Evolutionary conservation across 2,329 filamentous ascomycete species (phyloP).

Genomic region (Colletotrichum liriopes): DNA sequence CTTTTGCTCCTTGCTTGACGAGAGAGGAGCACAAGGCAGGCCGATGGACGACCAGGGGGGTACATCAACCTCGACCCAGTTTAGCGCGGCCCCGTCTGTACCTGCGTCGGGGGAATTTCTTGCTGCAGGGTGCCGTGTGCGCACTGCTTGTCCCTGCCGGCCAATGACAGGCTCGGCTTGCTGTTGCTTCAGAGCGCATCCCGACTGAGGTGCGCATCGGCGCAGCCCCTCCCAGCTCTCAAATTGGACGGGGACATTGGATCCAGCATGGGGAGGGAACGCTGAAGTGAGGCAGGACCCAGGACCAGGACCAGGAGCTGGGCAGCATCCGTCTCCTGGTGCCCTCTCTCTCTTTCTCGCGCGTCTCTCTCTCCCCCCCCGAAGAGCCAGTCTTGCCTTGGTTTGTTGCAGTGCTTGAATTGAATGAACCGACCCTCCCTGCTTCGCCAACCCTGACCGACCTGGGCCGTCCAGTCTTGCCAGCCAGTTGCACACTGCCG

Average conservation of each 20-base stretch:
- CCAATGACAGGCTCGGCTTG: slow-evolving; percentile 22
- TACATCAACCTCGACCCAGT: slow-evolving; percentile 26
- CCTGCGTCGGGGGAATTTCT: slow-evolving; percentile 40
- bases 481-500: background rate
- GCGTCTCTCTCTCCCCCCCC: no score
- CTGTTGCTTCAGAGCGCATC: slow-evolving; percentile 24
- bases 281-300: no score
- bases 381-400: no score
- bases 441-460: no score
- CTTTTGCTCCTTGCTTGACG: background rate
- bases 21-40: background rate
- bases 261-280: slow-evolving; percentile 18
- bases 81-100: slow-evolving; percentile 38
- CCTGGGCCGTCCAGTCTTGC: no score
- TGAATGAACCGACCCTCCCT: no score
- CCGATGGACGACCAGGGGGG: background rate
- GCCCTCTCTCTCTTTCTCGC: background rate
- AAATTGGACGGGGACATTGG: slow-evolving; percentile 41
- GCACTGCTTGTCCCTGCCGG: background rate
- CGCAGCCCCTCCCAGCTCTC: background rate
- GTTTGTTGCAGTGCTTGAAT: no score
- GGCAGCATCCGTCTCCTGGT: no score
- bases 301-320: no score
- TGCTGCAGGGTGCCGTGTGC: slow-evolving; percentile 28
- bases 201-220: slow-evolving; percentile 4